Evolutionary conservation across 2,329 filamentous ascomycete genomes (phyloP), one percentile per base, ranked within the genome.

Genomic region (Fusarium tupiense): DNA sequence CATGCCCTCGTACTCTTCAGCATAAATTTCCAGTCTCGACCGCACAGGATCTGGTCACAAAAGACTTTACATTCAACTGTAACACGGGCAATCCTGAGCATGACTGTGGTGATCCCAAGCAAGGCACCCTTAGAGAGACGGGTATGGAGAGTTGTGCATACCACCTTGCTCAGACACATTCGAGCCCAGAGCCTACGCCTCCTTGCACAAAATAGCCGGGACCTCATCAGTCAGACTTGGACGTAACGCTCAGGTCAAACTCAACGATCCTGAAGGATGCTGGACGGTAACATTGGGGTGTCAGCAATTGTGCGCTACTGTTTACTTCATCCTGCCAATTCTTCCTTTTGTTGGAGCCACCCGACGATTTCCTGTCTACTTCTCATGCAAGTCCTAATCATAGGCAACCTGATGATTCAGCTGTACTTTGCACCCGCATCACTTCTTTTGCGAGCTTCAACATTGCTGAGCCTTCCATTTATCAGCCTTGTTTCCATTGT

Each of bases 401-500:
- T 2, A 3, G 4, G 20, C 10, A 33, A 13, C 22, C 5, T 2
- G 11, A 19, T 33, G 5, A 19, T 14, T 6, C 7, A 54, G 24
- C 5, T 22, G 26, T 29, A 2, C 7, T 10, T 40, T 3, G 20
- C 24, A 3, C 7, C 20, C 10, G 11, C 2, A 13, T 2, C 3
- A 10, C 11, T 20, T 37, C 31, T 22, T 8, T 5, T 11, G 4
- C 2, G 29, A 14, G 9, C n/a, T n/a, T 4, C 12, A 53, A 24
- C 6, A 29, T 11, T 35, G 8, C 6, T 20, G 22, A 5, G 3
- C 6, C 4, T 2, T 35, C n/a, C 17, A 20, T 11, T 11, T 20
- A 9, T 1, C 4, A 24, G 0, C 0, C 17, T 26, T 26, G 6
- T 6, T 2, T 40, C 8, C 3, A 6, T 13, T 31, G 4, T 13